Percentiles rank a stretch among this genome's conserved stretches.
Evolutionary conservation across 108 stramenopile genomes (phyloP).

Genomic region (Cyclotella atomus): DNA sequence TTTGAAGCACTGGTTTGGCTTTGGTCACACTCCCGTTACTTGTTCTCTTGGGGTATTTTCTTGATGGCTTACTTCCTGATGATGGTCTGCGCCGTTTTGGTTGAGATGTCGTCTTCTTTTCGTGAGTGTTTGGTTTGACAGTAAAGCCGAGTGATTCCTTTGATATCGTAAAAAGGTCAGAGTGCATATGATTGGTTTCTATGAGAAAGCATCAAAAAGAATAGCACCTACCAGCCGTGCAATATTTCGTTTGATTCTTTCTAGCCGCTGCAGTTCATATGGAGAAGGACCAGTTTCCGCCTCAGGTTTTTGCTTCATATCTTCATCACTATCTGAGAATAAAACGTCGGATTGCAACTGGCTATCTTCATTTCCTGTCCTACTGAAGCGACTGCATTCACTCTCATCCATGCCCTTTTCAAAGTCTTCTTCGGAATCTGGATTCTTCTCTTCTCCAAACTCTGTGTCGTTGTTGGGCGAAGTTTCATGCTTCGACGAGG

Average conservation of each 20-base stretch:
- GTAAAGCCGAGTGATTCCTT: neutral
- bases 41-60: neutral
- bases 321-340: neutral
- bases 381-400: too few relatives aligned
- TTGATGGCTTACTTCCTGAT: neutral
- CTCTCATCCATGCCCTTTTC: too few relatives aligned
- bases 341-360: too few relatives aligned
- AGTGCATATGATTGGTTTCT: neutral
- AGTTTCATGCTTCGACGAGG: neutral
- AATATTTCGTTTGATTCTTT: neutral
- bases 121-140: neutral
- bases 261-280: neutral
- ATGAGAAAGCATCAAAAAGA: neutral
- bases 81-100: neutral
- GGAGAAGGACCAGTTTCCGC: neutral
- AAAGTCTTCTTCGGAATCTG: too few relatives aligned
- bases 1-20: neutral
- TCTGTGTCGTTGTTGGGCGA: too few relatives aligned
- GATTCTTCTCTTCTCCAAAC: too few relatives aligned
- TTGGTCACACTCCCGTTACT: neutral
- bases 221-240: neutral
- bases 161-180: neutral
- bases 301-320: neutral
- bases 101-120: neutral
- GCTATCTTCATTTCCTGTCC: too few relatives aligned